phyloP scores from a whole-genome alignment of 2,329 filamentous ascomycete genomes.

The Diaporthe citri region DNA sequence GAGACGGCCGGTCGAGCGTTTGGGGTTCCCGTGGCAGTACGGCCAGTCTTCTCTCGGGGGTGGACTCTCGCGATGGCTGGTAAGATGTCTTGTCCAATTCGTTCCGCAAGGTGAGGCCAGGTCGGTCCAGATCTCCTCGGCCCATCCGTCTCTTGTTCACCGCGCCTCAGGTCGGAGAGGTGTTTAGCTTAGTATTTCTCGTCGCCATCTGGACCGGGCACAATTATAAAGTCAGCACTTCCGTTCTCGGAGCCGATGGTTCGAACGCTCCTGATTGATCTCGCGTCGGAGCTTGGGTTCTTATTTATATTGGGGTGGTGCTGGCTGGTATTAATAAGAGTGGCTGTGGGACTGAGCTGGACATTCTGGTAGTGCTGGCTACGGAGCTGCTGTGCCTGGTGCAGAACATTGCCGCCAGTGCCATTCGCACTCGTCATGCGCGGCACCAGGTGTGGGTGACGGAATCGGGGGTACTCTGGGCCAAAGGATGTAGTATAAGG shows the following conservation, averaged over 20 bases:
- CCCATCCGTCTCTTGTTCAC: constrained; percentile 6
- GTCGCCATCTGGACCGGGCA: constrained; percentile 57
- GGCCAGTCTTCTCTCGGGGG: constrained; percentile 14
- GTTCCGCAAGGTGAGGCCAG: background rate
- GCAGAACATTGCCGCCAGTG: constrained; percentile 29
- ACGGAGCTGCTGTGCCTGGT: constrained; percentile 38
- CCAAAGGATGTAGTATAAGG: constrained; percentile 41
- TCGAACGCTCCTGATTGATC: constrained; percentile 39
- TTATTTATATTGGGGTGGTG: constrained; percentile 43
- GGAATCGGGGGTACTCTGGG: constrained; percentile 41
- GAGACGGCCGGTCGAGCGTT: background rate
- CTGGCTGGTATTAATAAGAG: constrained; percentile 45
- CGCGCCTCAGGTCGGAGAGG: constrained; percentile 12
- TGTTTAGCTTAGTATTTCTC: constrained; percentile 35
- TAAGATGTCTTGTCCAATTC: background rate
- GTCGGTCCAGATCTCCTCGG: constrained; percentile 8
- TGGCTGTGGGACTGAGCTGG: constrained; percentile 38
- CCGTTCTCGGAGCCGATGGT: constrained; percentile 49
- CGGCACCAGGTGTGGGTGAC: constrained; percentile 39
- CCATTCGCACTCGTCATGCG: constrained; percentile 37
- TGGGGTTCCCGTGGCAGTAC: constrained; percentile 10
- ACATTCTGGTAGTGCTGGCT: constrained; percentile 40
- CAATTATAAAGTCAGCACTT: constrained; percentile 58
- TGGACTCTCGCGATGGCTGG: background rate
- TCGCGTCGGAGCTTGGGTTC: constrained; percentile 38